A percentile compares a stretch with the other conserved stretches of the same genome.
Evolutionary conservation across 805 yeast species (phyloP).

Genomic region (Ogataea corticis): DNA sequence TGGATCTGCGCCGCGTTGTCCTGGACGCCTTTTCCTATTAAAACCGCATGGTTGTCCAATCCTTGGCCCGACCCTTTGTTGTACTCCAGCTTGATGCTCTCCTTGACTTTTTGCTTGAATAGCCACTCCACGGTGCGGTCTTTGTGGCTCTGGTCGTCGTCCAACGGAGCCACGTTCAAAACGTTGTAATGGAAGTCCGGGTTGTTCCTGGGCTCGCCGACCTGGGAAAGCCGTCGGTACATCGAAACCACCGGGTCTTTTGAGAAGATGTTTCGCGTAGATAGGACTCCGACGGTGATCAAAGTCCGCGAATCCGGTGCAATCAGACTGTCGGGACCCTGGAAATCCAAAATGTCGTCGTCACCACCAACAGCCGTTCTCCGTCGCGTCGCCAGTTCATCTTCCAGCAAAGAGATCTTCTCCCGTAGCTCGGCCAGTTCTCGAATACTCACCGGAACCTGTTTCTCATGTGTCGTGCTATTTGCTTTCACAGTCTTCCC

Average conservation of each 20-base stretch:
- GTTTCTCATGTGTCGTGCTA: too few species aligned
- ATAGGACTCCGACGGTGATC: slow-evolving; percentile 9
- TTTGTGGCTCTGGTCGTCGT: slow-evolving; percentile 5
- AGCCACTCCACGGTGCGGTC: slow-evolving; percentile 9
- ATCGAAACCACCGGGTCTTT: slow-evolving; percentile 19
- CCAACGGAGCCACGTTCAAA: slow-evolving; percentile 17
- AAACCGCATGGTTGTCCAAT: background rate
- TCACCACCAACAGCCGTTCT: background rate
- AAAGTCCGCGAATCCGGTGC: background rate
- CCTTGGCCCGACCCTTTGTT: background rate
- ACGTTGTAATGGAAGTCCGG: slow-evolving; percentile 11
- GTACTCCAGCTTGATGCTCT: slow-evolving; percentile 8
- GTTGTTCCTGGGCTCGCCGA: slow-evolving; percentile 5
- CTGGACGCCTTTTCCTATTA: background rate
- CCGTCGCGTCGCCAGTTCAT: background rate
- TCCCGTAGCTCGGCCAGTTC: background rate
- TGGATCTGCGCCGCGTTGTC: background rate
- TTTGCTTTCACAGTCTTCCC: too few species aligned
- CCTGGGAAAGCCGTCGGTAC: slow-evolving; percentile 1
- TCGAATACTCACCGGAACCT: slow-evolving; percentile 8
- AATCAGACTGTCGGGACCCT: background rate
- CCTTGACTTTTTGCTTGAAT: slow-evolving; percentile 16
- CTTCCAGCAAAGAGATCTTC: background rate
- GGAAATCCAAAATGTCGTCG: slow-evolving; percentile 6
- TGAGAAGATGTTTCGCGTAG: slow-evolving; percentile 8